Evolutionary conservation across 2,329 filamentous ascomycete genomes (phyloP), one percentile per base, ranked within the genome.

Genomic region (Parastagonospora avenae): DNA sequence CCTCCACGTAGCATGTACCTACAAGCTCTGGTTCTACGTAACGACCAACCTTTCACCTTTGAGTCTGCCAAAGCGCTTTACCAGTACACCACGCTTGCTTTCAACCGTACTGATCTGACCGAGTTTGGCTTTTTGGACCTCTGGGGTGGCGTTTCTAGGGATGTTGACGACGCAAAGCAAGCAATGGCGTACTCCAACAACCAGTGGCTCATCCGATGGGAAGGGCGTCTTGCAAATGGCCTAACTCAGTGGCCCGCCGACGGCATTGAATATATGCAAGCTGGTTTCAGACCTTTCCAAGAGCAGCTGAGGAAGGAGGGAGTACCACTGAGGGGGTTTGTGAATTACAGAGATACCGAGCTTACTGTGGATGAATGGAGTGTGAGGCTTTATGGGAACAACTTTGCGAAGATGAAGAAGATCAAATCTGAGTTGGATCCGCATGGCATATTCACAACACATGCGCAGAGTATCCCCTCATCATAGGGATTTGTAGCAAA

Each of bases 321-420:
- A 9, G 37, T 41, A 5, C 46, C 48, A n/a, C 39, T 60, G 28
- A 42, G 52, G 4, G 52, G 55, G 2, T 60, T 56, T 27, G 53
- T 53, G 11, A 64, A 62, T 36, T 64, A 62, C 29, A 36, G 55
- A 36, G 57, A 64, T 28, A 57, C 57, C 0, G 59, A 58, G 28
- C 46, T 61, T 14, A 45, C 46, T 1, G 24, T 52, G 32, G 31
- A 47, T 9, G 50, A 62, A 38, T 29, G 24, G n/a, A 29, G 24
- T 16, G 12, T 12, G 14, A 30, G 8, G 27, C 37, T 24, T 19
- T 24, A 24, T n/a, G 9, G 10, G 8, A 11, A 11, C 19, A 12
- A 24, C 16, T 11, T 10, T 12, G 37, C 37, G 11, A 39, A 12
- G 19, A 19, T 27, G 3, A 12, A 12, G 15, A 39, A 39, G 15